A percentile compares a stretch with the other conserved stretches of the same genome.
These are phyloP conservation scores for Chytriomyces confervae DNA, from an alignment of 192 early-diverging fungal genomes.

Conservation along the genomic window DNA sequence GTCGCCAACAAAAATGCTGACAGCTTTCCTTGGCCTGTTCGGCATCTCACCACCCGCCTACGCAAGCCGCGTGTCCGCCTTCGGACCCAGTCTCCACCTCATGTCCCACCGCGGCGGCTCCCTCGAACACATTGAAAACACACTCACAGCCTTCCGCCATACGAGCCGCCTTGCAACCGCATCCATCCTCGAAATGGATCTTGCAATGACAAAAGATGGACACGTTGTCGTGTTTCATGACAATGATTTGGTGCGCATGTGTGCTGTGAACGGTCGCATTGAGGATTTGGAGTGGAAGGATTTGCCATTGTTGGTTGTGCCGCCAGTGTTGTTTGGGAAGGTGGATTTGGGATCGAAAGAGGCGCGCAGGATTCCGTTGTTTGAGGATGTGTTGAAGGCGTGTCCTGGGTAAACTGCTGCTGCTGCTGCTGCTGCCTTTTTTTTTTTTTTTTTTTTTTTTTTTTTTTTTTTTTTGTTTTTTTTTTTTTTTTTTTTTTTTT, in stretches of 20 bases:
- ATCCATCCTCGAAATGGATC: conserved; percentile 43
- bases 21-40: not conserved
- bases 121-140: conserved; percentile 57
- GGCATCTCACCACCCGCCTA: not conserved
- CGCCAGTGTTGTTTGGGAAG: not conserved
- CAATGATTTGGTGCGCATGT: conserved; percentile 40
- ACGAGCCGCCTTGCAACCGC: conserved; percentile 23
- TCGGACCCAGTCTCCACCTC: conserved; percentile 1
- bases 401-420: conserved; percentile 46
- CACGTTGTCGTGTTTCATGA: conserved; percentile 59
- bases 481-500: too few species aligned
- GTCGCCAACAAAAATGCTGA: conserved; percentile 1
- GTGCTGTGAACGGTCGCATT: conserved; percentile 45
- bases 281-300: conserved; percentile 44
- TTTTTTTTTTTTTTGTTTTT: too few species aligned
- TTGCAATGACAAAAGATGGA: conserved; percentile 53
- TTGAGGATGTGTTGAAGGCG: conserved; percentile 48
- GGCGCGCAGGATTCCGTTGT: conserved; percentile 44
- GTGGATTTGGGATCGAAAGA: conserved; percentile 41
- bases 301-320: conserved; percentile 52
- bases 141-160: conserved; percentile 50
- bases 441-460: too few species aligned
- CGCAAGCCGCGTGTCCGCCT: not conserved
- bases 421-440: too few species aligned
- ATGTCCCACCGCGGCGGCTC: conserved; percentile 59